Conservation (phyloP, 225 moss, liverwort and hornwort species). For the Sphagnum tenellum region DNA sequence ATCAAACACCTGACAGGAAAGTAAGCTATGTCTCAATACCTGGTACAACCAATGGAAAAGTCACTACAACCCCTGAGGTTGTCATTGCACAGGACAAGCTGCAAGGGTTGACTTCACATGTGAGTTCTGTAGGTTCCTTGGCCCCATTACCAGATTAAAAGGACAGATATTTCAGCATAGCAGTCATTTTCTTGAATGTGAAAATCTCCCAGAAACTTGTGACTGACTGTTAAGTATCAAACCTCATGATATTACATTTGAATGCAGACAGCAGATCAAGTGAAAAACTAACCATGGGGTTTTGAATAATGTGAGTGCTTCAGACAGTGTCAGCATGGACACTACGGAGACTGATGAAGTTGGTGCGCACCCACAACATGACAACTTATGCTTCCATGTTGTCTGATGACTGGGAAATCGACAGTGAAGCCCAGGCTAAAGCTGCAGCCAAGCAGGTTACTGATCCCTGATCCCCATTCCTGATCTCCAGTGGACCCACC, state of each 20-base stretch:
- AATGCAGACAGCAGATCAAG: too few relatives aligned
- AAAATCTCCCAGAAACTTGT: too few relatives aligned
- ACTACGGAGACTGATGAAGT: conserved; percentile 97
- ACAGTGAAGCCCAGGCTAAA: conserved; percentile 94
- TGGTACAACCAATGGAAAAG: conserved; percentile 41
- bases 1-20: too few relatives aligned
- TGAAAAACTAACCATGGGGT: background rate
- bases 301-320: conserved; percentile 14
- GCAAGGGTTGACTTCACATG: conserved; percentile 87
- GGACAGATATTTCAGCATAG: too few relatives aligned
- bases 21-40: background rate
- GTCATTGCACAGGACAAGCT: conserved; percentile 86
- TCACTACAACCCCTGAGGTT: conserved; percentile 27
- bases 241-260: too few relatives aligned
- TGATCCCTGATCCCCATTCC: too few relatives aligned
- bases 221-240: too few relatives aligned
- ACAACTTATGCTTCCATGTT: conserved; percentile 93
- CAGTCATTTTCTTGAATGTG: too few relatives aligned
- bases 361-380: conserved; percentile 91
- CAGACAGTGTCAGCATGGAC: conserved; percentile 99
- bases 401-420: conserved; percentile 78
- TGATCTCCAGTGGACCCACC: too few relatives aligned
- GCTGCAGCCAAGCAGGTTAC: conserved; percentile 85
- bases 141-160: too few relatives aligned
- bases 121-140: conserved; percentile 10